Evolutionary conservation across 495 filamentous ascomycete genomes (phyloP).

Genomic region (Aspergillus sparsus): DNA sequence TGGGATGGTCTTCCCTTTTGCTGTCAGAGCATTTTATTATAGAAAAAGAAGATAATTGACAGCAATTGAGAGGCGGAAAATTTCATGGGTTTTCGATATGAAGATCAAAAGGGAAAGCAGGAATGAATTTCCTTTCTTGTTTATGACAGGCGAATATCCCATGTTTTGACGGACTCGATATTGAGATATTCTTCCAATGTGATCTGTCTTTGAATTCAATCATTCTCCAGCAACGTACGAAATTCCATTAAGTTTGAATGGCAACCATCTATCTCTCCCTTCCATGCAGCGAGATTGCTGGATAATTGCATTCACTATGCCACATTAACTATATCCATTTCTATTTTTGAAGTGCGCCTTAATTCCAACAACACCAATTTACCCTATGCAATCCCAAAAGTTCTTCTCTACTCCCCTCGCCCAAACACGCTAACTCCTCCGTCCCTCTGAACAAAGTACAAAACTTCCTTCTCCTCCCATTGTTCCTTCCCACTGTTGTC

Average conservation of each 20-base stretch:
- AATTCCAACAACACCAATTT: no score
- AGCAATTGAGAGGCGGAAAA: conserved; percentile 31
- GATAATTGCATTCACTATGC: background rate
- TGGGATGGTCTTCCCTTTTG: conserved; percentile 37
- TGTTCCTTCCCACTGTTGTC: conserved; percentile 34
- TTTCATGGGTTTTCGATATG: conserved; percentile 27
- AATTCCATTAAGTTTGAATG: background rate
- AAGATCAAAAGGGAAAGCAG: conserved; percentile 42
- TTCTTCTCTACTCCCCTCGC: conserved; percentile 55
- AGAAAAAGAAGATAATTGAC: conserved; percentile 27
- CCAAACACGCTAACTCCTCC: conserved; percentile 81
- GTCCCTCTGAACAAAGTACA: conserved; percentile 79
- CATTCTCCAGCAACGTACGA: conserved; percentile 11
- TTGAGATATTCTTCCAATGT: conserved; percentile 44
- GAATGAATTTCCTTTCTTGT: conserved; percentile 50
- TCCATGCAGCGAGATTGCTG: background rate
- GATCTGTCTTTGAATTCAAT: conserved; percentile 34
- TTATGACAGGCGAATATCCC: conserved; percentile 50
- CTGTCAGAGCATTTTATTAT: conserved; percentile 33
- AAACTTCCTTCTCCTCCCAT: conserved; percentile 65
- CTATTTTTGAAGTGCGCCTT: no score
- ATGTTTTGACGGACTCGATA: conserved; percentile 45
- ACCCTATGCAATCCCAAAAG: background rate
- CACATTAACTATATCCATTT: no score
- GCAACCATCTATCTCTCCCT: background rate